Conservation (phyloP, 164 flowering plant genomes). For the Magnolia officinalis region DNA sequence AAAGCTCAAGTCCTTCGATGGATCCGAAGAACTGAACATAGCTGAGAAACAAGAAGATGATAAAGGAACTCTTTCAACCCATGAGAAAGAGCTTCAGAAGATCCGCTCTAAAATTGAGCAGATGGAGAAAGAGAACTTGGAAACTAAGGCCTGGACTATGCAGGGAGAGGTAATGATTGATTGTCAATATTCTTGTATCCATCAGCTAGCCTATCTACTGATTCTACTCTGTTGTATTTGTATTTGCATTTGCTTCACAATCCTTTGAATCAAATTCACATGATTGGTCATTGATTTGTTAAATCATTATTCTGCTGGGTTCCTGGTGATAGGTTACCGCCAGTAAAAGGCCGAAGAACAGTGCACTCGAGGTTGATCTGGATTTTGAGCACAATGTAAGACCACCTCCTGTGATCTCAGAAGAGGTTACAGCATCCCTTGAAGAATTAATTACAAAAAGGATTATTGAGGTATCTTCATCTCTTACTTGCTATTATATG, state of each 20-base stretch:
- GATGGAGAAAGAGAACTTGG: slow-evolving; percentile 81
- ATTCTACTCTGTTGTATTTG: background rate
- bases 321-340: slow-evolving; percentile 65
- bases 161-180: slow-evolving; percentile 76
- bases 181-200: background rate
- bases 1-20: slow-evolving; percentile 26
- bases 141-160: slow-evolving; percentile 81
- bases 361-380: slow-evolving; percentile 90
- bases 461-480: slow-evolving; percentile 75
- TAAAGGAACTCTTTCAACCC: slow-evolving; percentile 60
- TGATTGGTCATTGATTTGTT: background rate
- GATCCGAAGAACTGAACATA: slow-evolving; percentile 26
- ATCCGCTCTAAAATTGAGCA: slow-evolving; percentile 53
- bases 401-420: slow-evolving; percentile 87
- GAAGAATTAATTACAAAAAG: slow-evolving; percentile 77
- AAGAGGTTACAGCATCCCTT: slow-evolving; percentile 72
- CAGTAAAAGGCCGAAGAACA: slow-evolving; percentile 71
- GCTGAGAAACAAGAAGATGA: slow-evolving; percentile 16
- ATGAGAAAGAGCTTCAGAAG: slow-evolving; percentile 61
- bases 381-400: slow-evolving; percentile 92
- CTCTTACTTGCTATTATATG: background rate
- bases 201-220: background rate
- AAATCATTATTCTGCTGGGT: slow-evolving; percentile 3
- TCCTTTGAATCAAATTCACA: background rate
- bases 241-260: background rate